Base-by-base conservation (phyloP, 805 yeast genomes). In the Saturnispora saitoi region DNA sequence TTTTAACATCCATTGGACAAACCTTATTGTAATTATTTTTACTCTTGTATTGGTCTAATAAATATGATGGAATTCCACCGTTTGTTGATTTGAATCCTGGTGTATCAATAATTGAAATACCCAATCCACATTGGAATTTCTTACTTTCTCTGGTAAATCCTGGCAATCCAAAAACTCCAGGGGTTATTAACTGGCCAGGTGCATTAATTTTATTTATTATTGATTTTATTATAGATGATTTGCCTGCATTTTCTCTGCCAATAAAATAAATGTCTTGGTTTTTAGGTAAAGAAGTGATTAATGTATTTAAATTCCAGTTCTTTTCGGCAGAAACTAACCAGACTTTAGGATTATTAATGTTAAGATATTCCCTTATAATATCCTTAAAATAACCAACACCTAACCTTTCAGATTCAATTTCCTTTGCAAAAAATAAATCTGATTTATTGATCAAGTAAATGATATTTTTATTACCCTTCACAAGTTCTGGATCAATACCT, bases 181-280 rank as follows among this genome's bases (percentile, higher is more conserved):
- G 80, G 1, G 77, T 5, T 5, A 32, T 15, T 15, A 36, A 36
- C 44, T 15, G 36, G 22, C 22, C 48, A 2, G 22, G 10, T 2
- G 19, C 38, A 31, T 48, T 4, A 4, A 29, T 2, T 22, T 45
- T 42, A 19, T 52, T 50, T 4, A 59, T 45, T n/a, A 83, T 53
- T 17, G 78, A 57, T 54, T 73, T 76, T 1, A 83, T 69, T 32
- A 85, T 54, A 2, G 83, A 71, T 2, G 87, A 78, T 59, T 85
- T 85, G 0, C 95, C 95, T 12, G 77, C 71, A 57, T 85, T 85
- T 10, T 83, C 78, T 50, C 72, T 72, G 1, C 95, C 95, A 19
- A 84, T 65, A 29, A 85, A 62, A 56, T 76, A 80, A 7, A 75
- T 61, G 30, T 66, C 64, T 9, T 55, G 58, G 32, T 60, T 57